phyloP scores from a whole-genome alignment of 441 rosid species.

The Hura crepitans region DNA sequence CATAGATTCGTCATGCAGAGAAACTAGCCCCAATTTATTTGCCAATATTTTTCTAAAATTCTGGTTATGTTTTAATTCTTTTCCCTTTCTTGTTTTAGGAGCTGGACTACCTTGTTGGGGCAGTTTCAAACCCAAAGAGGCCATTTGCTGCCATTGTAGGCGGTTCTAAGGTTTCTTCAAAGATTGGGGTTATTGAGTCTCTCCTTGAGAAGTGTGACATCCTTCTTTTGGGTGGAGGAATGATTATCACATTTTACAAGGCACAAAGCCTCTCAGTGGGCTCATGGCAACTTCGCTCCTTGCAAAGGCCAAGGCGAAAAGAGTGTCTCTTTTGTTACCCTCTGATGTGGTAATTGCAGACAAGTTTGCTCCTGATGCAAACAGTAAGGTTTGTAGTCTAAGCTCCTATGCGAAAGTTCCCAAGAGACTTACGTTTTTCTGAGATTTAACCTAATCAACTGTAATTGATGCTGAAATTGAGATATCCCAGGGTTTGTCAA shows the following conservation, averaged over 20 bases:
- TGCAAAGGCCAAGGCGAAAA: slow-evolving; percentile 71
- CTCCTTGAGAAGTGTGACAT: slow-evolving; percentile 79
- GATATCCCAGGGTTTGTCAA: slow-evolving; percentile 5
- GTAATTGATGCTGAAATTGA: neutral
- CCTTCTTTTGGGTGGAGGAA: slow-evolving; percentile 86
- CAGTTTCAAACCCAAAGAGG: slow-evolving; percentile 77
- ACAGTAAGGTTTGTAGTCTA: slow-evolving; percentile 59
- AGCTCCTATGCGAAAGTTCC: slow-evolving; percentile 4
- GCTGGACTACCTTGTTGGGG: slow-evolving; percentile 87
- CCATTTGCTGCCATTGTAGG: slow-evolving; percentile 93
- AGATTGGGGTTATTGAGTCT: slow-evolving; percentile 85
- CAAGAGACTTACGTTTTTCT: neutral
- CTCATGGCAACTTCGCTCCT: slow-evolving; percentile 75
- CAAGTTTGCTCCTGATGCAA: slow-evolving; percentile 86
- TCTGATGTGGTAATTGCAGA: slow-evolving; percentile 74
- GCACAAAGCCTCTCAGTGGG: slow-evolving; percentile 85
- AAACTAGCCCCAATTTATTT: neutral
- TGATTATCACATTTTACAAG: slow-evolving; percentile 89
- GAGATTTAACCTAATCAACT: neutral
- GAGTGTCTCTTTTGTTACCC: slow-evolving; percentile 77
- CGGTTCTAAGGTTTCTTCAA: slow-evolving; percentile 89
- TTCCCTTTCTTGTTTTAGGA: slow-evolving; percentile 38
- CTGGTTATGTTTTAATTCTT: neutral
- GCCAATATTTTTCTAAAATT: neutral
- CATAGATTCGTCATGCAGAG: neutral